Conservation (phyloP, 2,329 filamentous ascomycete species). For the Sclerotinia borealis region DNA sequence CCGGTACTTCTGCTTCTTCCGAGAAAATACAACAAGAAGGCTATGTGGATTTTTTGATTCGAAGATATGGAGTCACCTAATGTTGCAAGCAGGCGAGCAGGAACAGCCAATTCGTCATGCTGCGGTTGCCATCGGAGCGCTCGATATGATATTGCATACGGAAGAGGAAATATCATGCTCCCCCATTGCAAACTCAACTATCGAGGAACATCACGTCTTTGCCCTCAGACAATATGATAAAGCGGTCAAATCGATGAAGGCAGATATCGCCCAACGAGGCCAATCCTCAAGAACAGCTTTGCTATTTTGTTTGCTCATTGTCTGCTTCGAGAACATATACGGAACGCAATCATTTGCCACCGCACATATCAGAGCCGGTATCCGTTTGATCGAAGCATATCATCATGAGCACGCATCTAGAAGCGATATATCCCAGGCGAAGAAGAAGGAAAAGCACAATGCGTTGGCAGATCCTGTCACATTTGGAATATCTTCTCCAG, state of each 20-base stretch:
- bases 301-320: neutral
- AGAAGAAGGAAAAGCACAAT: neutral
- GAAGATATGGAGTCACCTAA: neutral
- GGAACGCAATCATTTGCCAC: neutral
- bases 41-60: neutral
- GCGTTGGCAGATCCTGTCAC: neutral
- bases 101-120: neutral
- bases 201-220: neutral
- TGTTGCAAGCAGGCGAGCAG: neutral
- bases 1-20: neutral
- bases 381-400: neutral
- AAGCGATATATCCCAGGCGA: neutral
- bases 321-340: neutral
- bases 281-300: neutral
- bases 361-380: neutral
- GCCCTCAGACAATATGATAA: neutral
- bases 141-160: neutral
- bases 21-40: neutral
- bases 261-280: neutral
- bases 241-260: neutral
- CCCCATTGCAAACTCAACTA: neutral
- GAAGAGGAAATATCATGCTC: neutral
- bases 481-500: constrained; percentile 2
- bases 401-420: neutral
- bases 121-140: neutral